These are phyloP conservation scores for Aspergillus persii DNA, from an alignment of 2,329 filamentous ascomycete genomes.

Conservation along the genomic window DNA sequence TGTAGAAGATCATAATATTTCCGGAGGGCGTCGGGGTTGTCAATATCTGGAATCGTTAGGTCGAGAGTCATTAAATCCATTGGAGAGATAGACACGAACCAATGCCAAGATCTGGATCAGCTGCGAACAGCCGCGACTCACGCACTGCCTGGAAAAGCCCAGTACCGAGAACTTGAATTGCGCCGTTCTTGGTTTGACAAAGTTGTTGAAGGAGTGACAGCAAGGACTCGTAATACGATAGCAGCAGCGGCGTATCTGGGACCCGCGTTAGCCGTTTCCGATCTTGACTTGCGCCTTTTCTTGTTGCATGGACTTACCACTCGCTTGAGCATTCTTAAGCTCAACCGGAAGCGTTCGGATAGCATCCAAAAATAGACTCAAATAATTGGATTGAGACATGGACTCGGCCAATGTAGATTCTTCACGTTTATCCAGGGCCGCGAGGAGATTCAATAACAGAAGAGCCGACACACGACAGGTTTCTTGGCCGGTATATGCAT, in stretches of 20 bases:
- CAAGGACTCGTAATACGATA: slow-evolving; percentile 68
- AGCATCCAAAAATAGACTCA: slow-evolving; percentile 85
- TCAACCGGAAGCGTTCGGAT: slow-evolving; percentile 75
- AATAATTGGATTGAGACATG: slow-evolving; percentile 83
- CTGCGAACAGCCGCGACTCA: slow-evolving; percentile 78
- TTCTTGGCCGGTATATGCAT: slow-evolving; percentile 81
- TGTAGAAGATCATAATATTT: slow-evolving; percentile 83
- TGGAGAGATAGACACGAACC: slow-evolving; percentile 39
- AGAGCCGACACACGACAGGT: slow-evolving; percentile 81
- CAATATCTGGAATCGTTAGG: slow-evolving; percentile 51
- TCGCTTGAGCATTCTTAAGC: slow-evolving; percentile 57
- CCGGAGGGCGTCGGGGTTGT: slow-evolving; percentile 67
- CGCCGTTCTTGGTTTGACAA: slow-evolving; percentile 79
- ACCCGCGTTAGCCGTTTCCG: slow-evolving; percentile 8
- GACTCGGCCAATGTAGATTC: slow-evolving; percentile 73
- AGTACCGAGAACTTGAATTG: slow-evolving; percentile 81
- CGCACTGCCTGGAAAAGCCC: slow-evolving; percentile 81
- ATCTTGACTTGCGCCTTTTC: not conserved
- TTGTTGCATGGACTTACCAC: slow-evolving; percentile 48
- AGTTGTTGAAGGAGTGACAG: slow-evolving; percentile 80
- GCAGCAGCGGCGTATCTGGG: slow-evolving; percentile 53
- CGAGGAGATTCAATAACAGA: slow-evolving; percentile 75
- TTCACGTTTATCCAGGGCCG: slow-evolving; percentile 70
- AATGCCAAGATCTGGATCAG: slow-evolving; percentile 88
- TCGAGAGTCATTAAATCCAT: not conserved